Base-by-base conservation (phyloP, 257 asterid species). In the Solanum medicagineum region DNA sequence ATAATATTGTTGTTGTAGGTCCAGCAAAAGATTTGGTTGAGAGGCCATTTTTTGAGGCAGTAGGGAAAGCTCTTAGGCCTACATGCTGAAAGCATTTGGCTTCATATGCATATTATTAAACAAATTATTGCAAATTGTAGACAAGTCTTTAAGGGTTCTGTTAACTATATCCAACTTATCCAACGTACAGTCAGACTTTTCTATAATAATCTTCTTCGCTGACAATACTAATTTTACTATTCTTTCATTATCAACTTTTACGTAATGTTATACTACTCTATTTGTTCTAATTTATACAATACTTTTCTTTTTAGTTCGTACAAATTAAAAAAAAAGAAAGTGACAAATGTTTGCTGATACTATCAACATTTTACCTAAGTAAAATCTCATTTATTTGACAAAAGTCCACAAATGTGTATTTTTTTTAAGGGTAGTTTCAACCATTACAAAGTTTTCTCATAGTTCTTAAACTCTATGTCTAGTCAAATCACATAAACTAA, bases 81-180 rank as follows among this genome's bases (percentile, higher is more conserved):
- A 70, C 98, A 95, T 87, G 98, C 98, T 22, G 99, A 96, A 92
- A 95, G 98, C 91, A 96, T 95, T 60, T 96, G 99, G 99, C 98
- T 95, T 87, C 99, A 96, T 92, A 96, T 95, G 99, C 97, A 95
- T 91, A 92, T 96, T 84, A 96, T 96, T 55, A 96, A 95, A 91
- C 96, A 90, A 71, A 92, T 96, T 1, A 95, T 96, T 32, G 54
- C 93, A 3, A 96, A 93, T 89, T 95, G 99, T 88, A 93, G 98
- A 87, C 94, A 94, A 87, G 87, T 96, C 15, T 95, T 96, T 90
- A 95, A 95, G 90, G 98, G 99, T 88, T 94, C 99, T n/a, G 99
- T 95, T 75, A 92, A 94, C 77, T 96, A n/a, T n/a, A n/a, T n/a
- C n/a, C n/a, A n/a, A n/a, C n/a, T n/a, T n/a, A n/a, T n/a, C n/a